Percentiles rank a stretch among this genome's conserved stretches.
These are phyloP conservation scores for Diaporthe vexans DNA, from an alignment of 2,329 filamentous ascomycete genomes.

Conservation along the genomic window DNA sequence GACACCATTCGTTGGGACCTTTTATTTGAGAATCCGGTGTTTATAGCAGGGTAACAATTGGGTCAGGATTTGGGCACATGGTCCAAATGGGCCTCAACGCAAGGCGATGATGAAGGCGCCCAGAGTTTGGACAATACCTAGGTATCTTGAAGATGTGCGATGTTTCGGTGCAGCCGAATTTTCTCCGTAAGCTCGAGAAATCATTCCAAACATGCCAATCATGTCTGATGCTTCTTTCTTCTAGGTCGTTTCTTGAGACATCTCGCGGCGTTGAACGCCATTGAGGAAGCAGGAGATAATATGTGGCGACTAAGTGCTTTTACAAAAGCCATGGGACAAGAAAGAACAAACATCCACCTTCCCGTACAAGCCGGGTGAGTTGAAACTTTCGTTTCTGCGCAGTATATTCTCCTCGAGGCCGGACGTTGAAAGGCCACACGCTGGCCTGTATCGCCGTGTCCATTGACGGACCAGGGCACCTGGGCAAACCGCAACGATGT, in stretches of 20 bases:
- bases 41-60: conserved; percentile 50
- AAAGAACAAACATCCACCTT: conserved; percentile 13
- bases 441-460: too few species aligned
- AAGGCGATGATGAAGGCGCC: conserved; percentile 44
- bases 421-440: too few species aligned
- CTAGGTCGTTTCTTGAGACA: conserved; percentile 49
- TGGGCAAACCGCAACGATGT: too few species aligned
- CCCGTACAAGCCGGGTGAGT: not conserved
- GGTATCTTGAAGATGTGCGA: conserved; percentile 47
- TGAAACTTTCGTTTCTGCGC: too few species aligned
- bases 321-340: conserved; percentile 49
- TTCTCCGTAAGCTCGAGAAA: conserved; percentile 46
- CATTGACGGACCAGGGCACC: not conserved
- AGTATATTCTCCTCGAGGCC: not conserved
- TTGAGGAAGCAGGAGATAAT: conserved; percentile 49
- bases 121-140: conserved; percentile 49
- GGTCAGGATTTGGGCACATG: conserved; percentile 51
- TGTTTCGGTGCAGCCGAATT: conserved; percentile 46
- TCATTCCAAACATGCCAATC: not conserved
- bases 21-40: conserved; percentile 49
- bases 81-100: conserved; percentile 47
- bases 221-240: not conserved
- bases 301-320: conserved; percentile 50
- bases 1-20: conserved; percentile 51
- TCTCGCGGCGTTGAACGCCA: conserved; percentile 49